Percentiles rank a stretch among this genome's conserved stretches.
Conservation (phyloP, 2,329 filamentous ascomycete genomes). For the Gyromitra esculenta region DNA sequence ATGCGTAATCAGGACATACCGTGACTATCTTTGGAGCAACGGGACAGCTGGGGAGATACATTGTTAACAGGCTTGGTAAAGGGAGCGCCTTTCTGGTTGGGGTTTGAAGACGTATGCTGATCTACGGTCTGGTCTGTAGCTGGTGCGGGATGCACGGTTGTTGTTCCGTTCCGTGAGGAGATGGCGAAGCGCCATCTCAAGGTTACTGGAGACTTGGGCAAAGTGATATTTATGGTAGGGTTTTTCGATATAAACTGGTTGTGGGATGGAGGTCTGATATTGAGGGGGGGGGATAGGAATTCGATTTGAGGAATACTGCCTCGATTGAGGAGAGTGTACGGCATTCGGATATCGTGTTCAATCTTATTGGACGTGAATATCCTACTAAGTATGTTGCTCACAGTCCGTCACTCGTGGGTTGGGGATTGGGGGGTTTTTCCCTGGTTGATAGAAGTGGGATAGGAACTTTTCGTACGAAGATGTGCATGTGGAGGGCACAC, state of each 20-base stretch:
- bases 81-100: not conserved
- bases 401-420: constrained; percentile 42
- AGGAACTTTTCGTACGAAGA: constrained; percentile 94
- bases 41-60: constrained; percentile 93
- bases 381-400: constrained; percentile 79
- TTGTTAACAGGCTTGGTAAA: constrained; percentile 90
- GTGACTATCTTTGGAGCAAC: constrained; percentile 98
- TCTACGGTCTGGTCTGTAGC: constrained; percentile 66
- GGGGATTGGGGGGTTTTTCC: constrained; percentile 57
- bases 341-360: constrained; percentile 97
- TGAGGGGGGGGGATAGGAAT: constrained; percentile 71
- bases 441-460: constrained; percentile 22
- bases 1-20: constrained; percentile 76
- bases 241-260: constrained; percentile 43
- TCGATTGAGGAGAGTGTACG: constrained; percentile 97
- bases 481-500: constrained; percentile 89
- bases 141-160: constrained; percentile 90
- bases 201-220: constrained; percentile 91
- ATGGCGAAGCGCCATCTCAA: constrained; percentile 98
- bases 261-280: constrained; percentile 25
- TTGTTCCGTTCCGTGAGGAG: constrained; percentile 93
- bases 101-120: constrained; percentile 3
- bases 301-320: constrained; percentile 89
- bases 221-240: constrained; percentile 82
- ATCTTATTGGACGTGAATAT: constrained; percentile 92